Evolutionary conservation across 768 basidiomycete genomes (phyloP).

Genomic region (Suillus decipiens): DNA sequence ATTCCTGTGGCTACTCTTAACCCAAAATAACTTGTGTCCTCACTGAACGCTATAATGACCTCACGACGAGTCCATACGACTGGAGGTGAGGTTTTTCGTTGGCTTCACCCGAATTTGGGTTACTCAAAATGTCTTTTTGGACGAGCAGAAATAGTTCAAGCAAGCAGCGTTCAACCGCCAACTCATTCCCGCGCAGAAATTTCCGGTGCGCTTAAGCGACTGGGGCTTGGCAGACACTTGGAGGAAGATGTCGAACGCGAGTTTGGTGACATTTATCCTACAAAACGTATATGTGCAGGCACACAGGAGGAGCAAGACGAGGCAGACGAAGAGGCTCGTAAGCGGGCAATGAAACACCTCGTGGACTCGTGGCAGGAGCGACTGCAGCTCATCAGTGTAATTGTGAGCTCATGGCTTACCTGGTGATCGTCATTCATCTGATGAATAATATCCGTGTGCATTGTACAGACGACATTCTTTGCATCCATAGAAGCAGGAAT

Average conservation of each 20-base stretch:
- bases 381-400: slow-evolving; percentile 59
- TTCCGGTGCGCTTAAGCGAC: slow-evolving; percentile 22
- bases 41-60: slow-evolving; percentile 4
- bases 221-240: slow-evolving; percentile 19
- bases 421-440: background rate
- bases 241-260: slow-evolving; percentile 20
- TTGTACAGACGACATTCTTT: slow-evolving; percentile 59
- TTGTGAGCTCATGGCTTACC: slow-evolving; percentile 39
- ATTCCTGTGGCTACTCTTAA: background rate
- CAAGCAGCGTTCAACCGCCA: background rate
- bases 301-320: slow-evolving; percentile 53
- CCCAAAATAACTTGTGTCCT: background rate
- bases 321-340: slow-evolving; percentile 45
- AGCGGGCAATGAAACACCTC: slow-evolving; percentile 49
- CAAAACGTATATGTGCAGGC: slow-evolving; percentile 31
- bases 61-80: background rate
- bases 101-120: background rate
- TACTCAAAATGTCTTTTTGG: background rate
- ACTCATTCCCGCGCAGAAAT: slow-evolving; percentile 20
- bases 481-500: slow-evolving; percentile 58
- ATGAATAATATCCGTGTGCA: background rate
- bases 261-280: slow-evolving; percentile 4
- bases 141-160: slow-evolving; percentile 8
- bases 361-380: slow-evolving; percentile 66
- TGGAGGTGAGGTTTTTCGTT: background rate